Base-by-base conservation (phyloP, 139 green algal genomes). In the Micractinium sp. region DNA sequence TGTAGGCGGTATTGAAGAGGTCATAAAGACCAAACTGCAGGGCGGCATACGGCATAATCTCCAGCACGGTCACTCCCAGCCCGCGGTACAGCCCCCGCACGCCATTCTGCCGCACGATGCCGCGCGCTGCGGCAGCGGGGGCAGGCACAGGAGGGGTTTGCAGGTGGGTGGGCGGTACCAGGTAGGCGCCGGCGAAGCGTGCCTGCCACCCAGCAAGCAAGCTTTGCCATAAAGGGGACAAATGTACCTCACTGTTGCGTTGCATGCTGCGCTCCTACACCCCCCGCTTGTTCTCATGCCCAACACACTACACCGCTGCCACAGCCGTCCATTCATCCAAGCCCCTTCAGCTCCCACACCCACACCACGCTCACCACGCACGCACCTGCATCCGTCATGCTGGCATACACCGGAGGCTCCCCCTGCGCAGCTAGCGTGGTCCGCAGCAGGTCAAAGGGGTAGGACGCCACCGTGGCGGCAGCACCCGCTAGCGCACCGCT, bases 371-470 rank as follows among this genome's bases (percentile, higher is more conserved):
- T 23, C 33, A 27, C 33, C n/a, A 15, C n/a, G 0, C 5, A 0
- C 31, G 66, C 86, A 35, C 90, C 91, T 56, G 96, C 96, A 76
- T 96, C 92, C 18, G 90, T 86, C 95, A 98, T 96, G 35, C 91
- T 93, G 13, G 56, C 73, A 82, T 98, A 98, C 87, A 98, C 95
- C 92, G 96, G 92, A 0, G 98, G 98, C 82, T 98, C 94, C 12
- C 98, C 98, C 92, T 99, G 98, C 0, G 97, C 97, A 60, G 98
- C 98, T 71, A 99, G 90, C 1, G 95, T 98, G 23, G 98, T 99
- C 27, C 98, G 92, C 79, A 99, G 95, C n/a, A 99, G 91, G 93
- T 99, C 98, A 90, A 99, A 99, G n/a, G 98, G 98, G 91, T 99
- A 99, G 0, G 95, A 98, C 3, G 94, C 95, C 16, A 98, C 66